Evolutionary conservation across 2,329 filamentous ascomycete species (phyloP), one percentile per base, ranked within the genome.

Genomic region (Dothistroma septosporum): DNA sequence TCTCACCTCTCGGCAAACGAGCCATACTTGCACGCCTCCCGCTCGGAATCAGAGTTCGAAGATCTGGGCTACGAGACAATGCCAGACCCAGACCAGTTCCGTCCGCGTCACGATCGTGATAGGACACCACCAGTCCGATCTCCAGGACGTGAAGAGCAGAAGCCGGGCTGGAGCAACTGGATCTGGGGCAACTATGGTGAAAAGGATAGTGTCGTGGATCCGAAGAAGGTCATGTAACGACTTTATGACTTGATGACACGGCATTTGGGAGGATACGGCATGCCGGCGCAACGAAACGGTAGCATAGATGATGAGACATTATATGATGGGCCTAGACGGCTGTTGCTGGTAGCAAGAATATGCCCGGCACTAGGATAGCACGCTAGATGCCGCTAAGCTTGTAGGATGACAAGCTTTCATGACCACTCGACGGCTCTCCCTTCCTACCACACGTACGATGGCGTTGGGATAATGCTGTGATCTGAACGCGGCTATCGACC

Each of bases 41-140:
- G 87, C 65, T 95, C 90, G 74, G 92, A 96, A 73, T 85, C 84
- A 21, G 93, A 96, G 68, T 97, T 97, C 71, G 92, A 96, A 61
- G 73, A 75, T 57, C 66, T 75, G 2, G 71, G 67, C 11, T 74
- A 74, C 50, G 73, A 75, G 62, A 61, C 71, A 14, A 73, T 75
- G 68, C 72, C 73, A n/a, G 72, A 74, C 57, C 72, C 69, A 22
- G 69, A 71, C 55, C 66, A 68, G 35, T 72, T 66, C 54, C 58
- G 62, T 22, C 61, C 61, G 7, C 63, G 62, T 41, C 61, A 57
- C 12, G 61, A 66, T 4, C 61, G 49, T n/a, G 55, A 62, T 44
- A 59, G 59, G 35, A 54, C 47, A 58, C 60, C 52, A 21, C 60
- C 58, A 49, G 55, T 44, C 19, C 32, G 50, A 10, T 16, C 28